Evolutionary conservation across 2,329 filamentous ascomycete species (phyloP), one percentile per base, ranked within the genome.

Genomic region (Aspergillus arachidicola): DNA sequence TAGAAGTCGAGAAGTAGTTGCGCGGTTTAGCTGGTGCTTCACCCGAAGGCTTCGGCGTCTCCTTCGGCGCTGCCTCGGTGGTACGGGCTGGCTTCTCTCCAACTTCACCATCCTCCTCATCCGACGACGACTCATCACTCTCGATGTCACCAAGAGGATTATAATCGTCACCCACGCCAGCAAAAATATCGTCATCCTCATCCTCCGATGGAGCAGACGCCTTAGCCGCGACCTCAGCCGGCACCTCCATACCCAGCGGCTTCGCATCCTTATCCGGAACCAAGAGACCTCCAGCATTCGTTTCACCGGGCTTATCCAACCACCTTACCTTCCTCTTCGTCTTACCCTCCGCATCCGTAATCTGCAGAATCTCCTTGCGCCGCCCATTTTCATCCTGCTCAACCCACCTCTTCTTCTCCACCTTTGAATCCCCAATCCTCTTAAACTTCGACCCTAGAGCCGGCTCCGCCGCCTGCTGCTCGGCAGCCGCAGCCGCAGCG

Each of bases 111-210:
- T 70, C 68, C 60, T 75, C 77, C 6, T 78, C 74, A 3, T 72
- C 75, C 4, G 79, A 80, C 0, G 23, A 26, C 51, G 77, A 77
- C 30, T 80, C 79, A 7, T 82, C 81, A n/a, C 83, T 81, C 9
- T 78, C 80, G 4, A 85, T 68, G 34, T 80, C 82, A 9, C 81
- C 86, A 45, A 89, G 80, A 2, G 87, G 87, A 66, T 89, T 82
- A 72, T 88, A 89, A 54, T 85, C 84, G 6, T 81, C 82, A 2
- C 86, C 87, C 3, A 85, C 85, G 2, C 85, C 87, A 45, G 81
- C 84, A 67, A 89, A 90, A 56, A 90, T 89, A 71, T 89, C 86
- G 32, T 85, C 85, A 46, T 87, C 85, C 6, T 85, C 82, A 2
- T 84, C 79, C 51, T 79, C 74, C 23, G 66, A 69, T 32, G 72